Base-by-base conservation (phyloP, 805 yeast species). In the Candida hispaniensis region DNA sequence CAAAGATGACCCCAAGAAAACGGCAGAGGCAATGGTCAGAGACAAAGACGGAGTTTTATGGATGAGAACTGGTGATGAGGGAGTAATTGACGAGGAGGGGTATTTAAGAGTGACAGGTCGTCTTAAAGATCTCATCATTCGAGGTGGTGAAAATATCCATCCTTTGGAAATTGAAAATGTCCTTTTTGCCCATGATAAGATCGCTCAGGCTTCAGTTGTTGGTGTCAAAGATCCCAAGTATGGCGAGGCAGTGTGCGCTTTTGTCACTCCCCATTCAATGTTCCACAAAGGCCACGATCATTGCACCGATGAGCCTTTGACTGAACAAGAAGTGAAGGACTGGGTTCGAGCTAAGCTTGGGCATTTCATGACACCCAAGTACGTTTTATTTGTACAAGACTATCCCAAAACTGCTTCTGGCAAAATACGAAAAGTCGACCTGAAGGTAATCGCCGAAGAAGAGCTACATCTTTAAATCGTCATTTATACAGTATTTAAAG, bases 51-150 rank as follows among this genome's bases (percentile, higher is more conserved):
- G 52, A 2, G 36, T 32, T 14, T 34, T 41, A 8, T 51, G 56
- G 56, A 51, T 51, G 56, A 26, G 45, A 16, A 49, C 55, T 12
- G 56, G 56, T 1, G 56, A 51, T 26, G 56, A 51, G 39, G 56
- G 54, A 2, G 30, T 34, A 13, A 39, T 51, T 9, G 55, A 51
- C 39, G 38, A 41, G 5, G 48, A 45, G 7, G 56, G 56, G 7
- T 51, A 40, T 33, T 27, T 51, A 13, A 42, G 40, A 12, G 50
- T 51, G 6, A 49, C 56, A 4, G 56, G 56, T 7, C 43, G 56
- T n/a, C 52, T 51, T 34, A 51, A 51, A 40, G 56, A 51, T 18
- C 41, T 51, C 14, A 51, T 51, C 29, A 51, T 51, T 24, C 47
- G 56, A 12, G 56, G 56, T 8, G 56, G 56, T 3, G 56, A 51